Evolutionary conservation across 108 stramenopile species (phyloP).

Genomic region (Skeletonema potamos): DNA sequence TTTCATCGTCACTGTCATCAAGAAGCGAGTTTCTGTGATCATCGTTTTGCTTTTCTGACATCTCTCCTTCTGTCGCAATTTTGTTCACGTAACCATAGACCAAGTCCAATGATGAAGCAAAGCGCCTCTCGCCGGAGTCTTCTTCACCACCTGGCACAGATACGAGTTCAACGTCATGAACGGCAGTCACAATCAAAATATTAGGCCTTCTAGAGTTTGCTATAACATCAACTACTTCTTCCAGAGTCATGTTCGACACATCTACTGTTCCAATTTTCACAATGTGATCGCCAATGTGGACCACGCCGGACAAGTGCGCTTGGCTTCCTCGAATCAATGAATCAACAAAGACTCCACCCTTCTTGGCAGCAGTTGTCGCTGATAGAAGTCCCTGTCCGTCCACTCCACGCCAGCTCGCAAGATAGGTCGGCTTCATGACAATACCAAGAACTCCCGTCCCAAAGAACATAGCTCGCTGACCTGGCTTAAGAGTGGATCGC

Average conservation of each 20-base stretch:
- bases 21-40: slow-evolving; percentile 11
- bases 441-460: slow-evolving; percentile 81
- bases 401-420: slow-evolving; percentile 47
- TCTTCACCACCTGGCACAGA: slow-evolving; percentile 58
- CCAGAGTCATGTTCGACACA: slow-evolving; percentile 73
- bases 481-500: slow-evolving; percentile 42
- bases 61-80: slow-evolving; percentile 32
- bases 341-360: slow-evolving; percentile 82
- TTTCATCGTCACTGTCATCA: slow-evolving; percentile 27
- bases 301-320: slow-evolving; percentile 66
- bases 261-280: slow-evolving; percentile 64
- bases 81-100: slow-evolving; percentile 36
- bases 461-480: slow-evolving; percentile 74
- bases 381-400: slow-evolving; percentile 29
- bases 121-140: slow-evolving; percentile 24
- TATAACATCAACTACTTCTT: slow-evolving; percentile 64
- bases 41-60: not conserved
- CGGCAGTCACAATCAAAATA: slow-evolving; percentile 61
- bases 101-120: slow-evolving; percentile 42
- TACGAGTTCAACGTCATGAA: slow-evolving; percentile 39
- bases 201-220: slow-evolving; percentile 63
- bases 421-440: slow-evolving; percentile 76
- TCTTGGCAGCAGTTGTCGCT: slow-evolving; percentile 26
- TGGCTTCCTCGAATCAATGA: slow-evolving; percentile 71
- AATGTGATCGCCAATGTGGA: slow-evolving; percentile 67